Evolutionary conservation across 208 protist species (phyloP).

Genomic region (Dictyostelium gargantuum): DNA sequence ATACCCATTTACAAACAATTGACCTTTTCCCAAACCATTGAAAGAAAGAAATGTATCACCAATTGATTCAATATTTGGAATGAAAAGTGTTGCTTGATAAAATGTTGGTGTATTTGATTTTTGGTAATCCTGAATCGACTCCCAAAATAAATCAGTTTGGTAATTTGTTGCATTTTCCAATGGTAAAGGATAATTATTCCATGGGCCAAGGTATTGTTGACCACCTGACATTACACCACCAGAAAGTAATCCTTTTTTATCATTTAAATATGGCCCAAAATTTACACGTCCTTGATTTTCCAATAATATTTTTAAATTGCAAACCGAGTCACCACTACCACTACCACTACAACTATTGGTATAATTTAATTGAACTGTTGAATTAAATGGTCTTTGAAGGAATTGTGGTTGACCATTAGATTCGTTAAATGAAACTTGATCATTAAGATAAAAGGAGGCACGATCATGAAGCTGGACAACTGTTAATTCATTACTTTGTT

Average conservation of each 20-base stretch:
- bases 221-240: not conserved
- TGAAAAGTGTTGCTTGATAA: not conserved
- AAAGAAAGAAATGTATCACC: constrained; percentile 32
- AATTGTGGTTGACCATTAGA: not conserved
- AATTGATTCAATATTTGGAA: not conserved
- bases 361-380: not conserved
- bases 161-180: not conserved
- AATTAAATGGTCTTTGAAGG: constrained; percentile 8
- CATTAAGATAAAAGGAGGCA: not conserved
- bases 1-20: constrained; percentile 42
- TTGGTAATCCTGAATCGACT: not conserved
- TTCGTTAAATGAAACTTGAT: not conserved
- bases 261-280: constrained; percentile 1
- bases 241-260: constrained; percentile 7
- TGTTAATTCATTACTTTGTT: not conserved
- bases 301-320: not conserved
- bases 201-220: constrained; percentile 4
- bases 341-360: not conserved
- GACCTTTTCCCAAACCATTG: not conserved
- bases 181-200: constrained; percentile 20
- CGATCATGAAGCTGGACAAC: not conserved
- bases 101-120: not conserved
- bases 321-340: not conserved
- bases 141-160: not conserved
- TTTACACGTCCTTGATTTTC: constrained; percentile 45